A percentile compares a stretch with the other conserved stretches of the same genome.
Conservation (phyloP, 495 filamentous ascomycete species). For the Astrothelium subdiscretum region DNA sequence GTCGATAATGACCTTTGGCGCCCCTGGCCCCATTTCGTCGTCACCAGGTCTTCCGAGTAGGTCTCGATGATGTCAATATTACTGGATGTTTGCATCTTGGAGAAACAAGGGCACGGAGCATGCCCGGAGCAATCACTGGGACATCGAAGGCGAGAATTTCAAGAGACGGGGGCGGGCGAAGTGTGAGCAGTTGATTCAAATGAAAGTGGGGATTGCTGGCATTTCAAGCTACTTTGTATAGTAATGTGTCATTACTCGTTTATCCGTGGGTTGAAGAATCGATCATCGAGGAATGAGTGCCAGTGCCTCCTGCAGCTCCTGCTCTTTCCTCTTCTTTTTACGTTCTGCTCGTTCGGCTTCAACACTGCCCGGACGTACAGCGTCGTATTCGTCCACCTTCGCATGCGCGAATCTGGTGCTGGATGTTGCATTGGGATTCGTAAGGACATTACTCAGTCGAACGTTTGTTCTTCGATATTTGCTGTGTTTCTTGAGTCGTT, state of each 20-base stretch:
- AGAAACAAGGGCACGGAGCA: neutral
- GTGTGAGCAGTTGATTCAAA: neutral
- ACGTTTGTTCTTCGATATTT: constrained; percentile 11
- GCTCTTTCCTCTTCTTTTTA: neutral
- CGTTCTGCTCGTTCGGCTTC: neutral
- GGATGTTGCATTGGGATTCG: neutral
- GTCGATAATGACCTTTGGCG: too few relatives aligned
- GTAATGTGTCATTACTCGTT: constrained; percentile 16
- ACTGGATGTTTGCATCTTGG: too few relatives aligned
- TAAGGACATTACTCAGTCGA: neutral
- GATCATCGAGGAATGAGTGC: constrained; percentile 1
- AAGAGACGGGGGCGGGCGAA: neutral
- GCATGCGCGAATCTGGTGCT: neutral
- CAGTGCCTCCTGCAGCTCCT: neutral
- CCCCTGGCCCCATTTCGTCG: too few relatives aligned
- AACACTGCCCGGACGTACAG: neutral
- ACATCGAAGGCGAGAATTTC: constrained; percentile 23
- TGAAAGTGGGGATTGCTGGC: neutral
- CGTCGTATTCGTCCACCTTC: neutral
- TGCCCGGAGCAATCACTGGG: too few relatives aligned
- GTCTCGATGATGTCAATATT: too few relatives aligned
- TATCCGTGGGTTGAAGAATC: neutral
- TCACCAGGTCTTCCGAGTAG: too few relatives aligned
- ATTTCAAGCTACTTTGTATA: neutral
- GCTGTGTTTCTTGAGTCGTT: constrained; percentile 30